Evolutionary conservation across 2,329 filamentous ascomycete species (phyloP).

Genomic region (Pestalotiopsis fici): DNA sequence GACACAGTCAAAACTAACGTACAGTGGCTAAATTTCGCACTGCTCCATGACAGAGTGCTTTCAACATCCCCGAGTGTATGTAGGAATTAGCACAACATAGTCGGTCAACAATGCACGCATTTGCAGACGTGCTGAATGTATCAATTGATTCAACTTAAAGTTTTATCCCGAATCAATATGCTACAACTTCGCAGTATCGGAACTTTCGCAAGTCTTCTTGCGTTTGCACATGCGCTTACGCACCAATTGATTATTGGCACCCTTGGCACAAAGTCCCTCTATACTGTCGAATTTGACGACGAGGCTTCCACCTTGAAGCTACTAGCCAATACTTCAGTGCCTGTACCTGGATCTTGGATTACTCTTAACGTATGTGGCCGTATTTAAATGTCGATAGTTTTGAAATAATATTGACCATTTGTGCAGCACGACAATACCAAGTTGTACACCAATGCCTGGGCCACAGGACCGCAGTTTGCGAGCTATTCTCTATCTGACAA

Average conservation of each 20-base stretch:
- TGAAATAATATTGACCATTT: conserved; percentile 1
- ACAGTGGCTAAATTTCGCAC: too few relatives aligned
- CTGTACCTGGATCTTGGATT: conserved; percentile 28
- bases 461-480: conserved; percentile 16
- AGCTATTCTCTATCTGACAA: conserved; percentile 25
- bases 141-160: too few relatives aligned
- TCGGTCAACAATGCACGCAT: too few relatives aligned
- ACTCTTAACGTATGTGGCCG: conserved; percentile 27
- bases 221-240: conserved; percentile 13
- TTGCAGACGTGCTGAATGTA: too few relatives aligned
- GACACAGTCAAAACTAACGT: too few relatives aligned
- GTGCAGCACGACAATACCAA: conserved; percentile 33
- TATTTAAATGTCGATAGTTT: too few relatives aligned
- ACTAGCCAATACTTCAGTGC: conserved; percentile 19
- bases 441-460: conserved; percentile 27
- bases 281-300: conserved; percentile 32
- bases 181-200: too few relatives aligned
- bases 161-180: too few relatives aligned
- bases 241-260: conserved; percentile 30
- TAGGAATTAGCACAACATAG: too few relatives aligned
- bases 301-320: conserved; percentile 19
- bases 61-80: too few relatives aligned
- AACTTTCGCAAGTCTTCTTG: not conserved
- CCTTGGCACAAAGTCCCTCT: conserved; percentile 27
- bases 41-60: too few relatives aligned